phyloP scores from a whole-genome alignment of 2,329 filamentous ascomycete genomes.

The Trichophyton equinum region DNA sequence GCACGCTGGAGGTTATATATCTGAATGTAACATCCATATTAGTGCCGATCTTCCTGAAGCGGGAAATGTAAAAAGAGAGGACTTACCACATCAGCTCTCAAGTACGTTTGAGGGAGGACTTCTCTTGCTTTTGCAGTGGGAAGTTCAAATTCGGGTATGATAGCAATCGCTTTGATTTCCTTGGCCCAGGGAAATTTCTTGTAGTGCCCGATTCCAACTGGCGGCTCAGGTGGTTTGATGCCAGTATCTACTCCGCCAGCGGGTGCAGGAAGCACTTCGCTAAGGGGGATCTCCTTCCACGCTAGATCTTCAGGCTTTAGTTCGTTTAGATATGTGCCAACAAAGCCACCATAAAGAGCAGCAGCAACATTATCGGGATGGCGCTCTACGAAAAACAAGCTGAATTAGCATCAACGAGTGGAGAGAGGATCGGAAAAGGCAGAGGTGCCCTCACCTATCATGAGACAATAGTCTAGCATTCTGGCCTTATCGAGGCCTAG shows the following conservation, averaged over 20 bases:
- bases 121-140: slow-evolving; percentile 82
- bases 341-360: slow-evolving; percentile 88
- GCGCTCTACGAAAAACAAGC: slow-evolving; percentile 40
- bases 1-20: slow-evolving; percentile 88
- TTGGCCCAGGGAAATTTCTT: slow-evolving; percentile 89
- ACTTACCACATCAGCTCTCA: slow-evolving; percentile 67
- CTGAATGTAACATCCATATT: slow-evolving; percentile 15
- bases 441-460: slow-evolving; percentile 55
- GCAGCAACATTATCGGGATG: slow-evolving; percentile 93
- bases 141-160: slow-evolving; percentile 92
- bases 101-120: slow-evolving; percentile 70
- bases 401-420: slow-evolving; percentile 3
- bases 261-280: slow-evolving; percentile 80
- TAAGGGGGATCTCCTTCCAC: slow-evolving; percentile 83
- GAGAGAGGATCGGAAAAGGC: background rate
- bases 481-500: slow-evolving; percentile 66
- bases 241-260: slow-evolving; percentile 88
- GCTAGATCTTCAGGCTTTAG: slow-evolving; percentile 79
- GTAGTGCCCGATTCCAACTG: slow-evolving; percentile 84
- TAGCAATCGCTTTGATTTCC: slow-evolving; percentile 92
- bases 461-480: slow-evolving; percentile 89
- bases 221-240: slow-evolving; percentile 73
- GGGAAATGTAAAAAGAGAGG: background rate
- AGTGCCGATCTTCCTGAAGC: background rate
- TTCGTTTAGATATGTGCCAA: slow-evolving; percentile 91